Percentiles rank a stretch among this genome's conserved stretches.
These are phyloP conservation scores for Coniochaeta sp. DNA, from an alignment of 2,329 filamentous ascomycete genomes.

Conservation along the genomic window DNA sequence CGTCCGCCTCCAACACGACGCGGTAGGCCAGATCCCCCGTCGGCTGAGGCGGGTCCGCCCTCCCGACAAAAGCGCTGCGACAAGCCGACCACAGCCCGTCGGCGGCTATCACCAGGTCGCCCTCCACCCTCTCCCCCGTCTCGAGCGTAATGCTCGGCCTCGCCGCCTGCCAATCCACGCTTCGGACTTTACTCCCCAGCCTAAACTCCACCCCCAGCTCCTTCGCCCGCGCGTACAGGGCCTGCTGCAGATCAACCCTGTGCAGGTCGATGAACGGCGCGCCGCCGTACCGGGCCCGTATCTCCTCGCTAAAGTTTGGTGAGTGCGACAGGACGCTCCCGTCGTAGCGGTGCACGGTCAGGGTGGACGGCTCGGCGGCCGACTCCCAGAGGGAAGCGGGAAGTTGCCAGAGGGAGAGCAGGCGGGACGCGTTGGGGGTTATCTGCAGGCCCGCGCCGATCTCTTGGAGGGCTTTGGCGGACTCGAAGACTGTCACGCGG, in stretches of 20 bases:
- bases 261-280: conserved; percentile 48
- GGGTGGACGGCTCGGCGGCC: conserved; percentile 33
- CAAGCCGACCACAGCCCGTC: conserved; percentile 40
- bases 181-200: conserved; percentile 18
- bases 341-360: conserved; percentile 47
- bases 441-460: conserved; percentile 45
- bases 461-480: conserved; percentile 37
- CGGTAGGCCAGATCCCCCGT: conserved; percentile 46
- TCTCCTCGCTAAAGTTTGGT: conserved; percentile 39
- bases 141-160: conserved; percentile 18
- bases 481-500: conserved; percentile 39
- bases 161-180: conserved; percentile 30
- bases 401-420: conserved; percentile 42
- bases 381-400: conserved; percentile 28
- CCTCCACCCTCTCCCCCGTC: no score
- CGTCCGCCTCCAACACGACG: conserved; percentile 35
- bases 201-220: conserved; percentile 34
- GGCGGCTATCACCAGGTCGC: conserved; percentile 38
- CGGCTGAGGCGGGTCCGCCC: conserved; percentile 35
- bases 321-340: conserved; percentile 35
- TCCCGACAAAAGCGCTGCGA: conserved; percentile 34
- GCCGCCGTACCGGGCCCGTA: conserved; percentile 22
- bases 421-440: conserved; percentile 36
- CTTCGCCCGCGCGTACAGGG: conserved; percentile 36
- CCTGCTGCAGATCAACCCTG: conserved; percentile 42